Conservation (phyloP, 169 alveolate genomes). For the Plasmodium ovale region DNA sequence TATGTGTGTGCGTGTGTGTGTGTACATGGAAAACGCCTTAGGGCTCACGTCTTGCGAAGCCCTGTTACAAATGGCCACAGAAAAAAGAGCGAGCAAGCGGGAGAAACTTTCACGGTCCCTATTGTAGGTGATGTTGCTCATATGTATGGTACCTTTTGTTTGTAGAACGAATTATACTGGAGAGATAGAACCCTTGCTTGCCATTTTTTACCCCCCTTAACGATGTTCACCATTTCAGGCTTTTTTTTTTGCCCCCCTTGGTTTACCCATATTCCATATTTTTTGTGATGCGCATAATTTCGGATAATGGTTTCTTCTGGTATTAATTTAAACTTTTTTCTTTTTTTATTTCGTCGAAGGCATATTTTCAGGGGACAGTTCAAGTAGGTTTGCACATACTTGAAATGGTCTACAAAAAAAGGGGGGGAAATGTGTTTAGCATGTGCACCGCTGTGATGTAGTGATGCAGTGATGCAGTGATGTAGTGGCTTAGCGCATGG, state of each 20-base stretch:
- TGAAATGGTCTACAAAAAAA: conserved; percentile 16
- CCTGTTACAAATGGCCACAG: no score
- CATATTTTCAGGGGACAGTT: conserved; percentile 32
- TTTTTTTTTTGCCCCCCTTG: neutral
- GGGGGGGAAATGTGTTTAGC: neutral
- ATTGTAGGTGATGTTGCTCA: no score
- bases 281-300: conserved; percentile 36
- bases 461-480: no score
- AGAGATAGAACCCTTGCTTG: conserved; percentile 35
- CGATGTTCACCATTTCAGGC: conserved; percentile 6
- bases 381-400: conserved; percentile 32
- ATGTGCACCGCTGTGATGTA: no score
- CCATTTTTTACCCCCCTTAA: conserved; percentile 39
- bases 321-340: conserved; percentile 45
- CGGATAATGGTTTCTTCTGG: conserved; percentile 46
- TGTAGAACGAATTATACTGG: conserved; percentile 15
- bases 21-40: no score
- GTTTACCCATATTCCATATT: conserved; percentile 37
- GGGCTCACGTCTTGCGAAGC: no score
- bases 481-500: neutral
- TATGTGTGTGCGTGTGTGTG: no score
- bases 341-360: conserved; percentile 23
- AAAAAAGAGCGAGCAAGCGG: no score
- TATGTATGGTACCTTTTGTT: conserved; percentile 19
- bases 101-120: no score